phyloP scores from a whole-genome alignment of 495 filamentous ascomycete species.

The Pyrenula massariospora region DNA sequence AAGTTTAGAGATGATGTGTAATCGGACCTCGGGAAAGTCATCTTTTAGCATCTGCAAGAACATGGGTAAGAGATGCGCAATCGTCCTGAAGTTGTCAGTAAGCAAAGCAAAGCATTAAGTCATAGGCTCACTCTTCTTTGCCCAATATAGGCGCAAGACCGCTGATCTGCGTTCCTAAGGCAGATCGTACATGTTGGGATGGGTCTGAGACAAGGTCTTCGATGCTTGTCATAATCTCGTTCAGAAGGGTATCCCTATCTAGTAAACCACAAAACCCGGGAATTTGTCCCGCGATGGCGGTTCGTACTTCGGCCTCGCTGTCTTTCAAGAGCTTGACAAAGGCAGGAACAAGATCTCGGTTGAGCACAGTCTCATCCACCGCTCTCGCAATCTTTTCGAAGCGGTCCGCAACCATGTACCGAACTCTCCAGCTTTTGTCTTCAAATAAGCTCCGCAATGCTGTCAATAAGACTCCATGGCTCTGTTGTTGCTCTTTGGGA shows the following conservation, averaged over 20 bases:
- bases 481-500: conserved; percentile 93
- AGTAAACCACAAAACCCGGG: conserved; percentile 89
- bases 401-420: conserved; percentile 98
- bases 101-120: conserved; percentile 7
- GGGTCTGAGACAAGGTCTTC: conserved; percentile 92
- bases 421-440: conserved; percentile 97
- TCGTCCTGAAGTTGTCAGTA: conserved; percentile 49
- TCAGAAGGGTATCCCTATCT: conserved; percentile 75
- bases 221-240: conserved; percentile 93
- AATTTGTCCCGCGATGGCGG: conserved; percentile 93
- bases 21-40: conserved; percentile 92
- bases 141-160: conserved; percentile 93
- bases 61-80: conserved; percentile 94
- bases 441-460: conserved; percentile 88
- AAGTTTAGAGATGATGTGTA: conserved; percentile 97
- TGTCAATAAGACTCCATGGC: conserved; percentile 83
- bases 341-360: conserved; percentile 84
- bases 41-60: conserved; percentile 99
- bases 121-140: conserved; percentile 76
- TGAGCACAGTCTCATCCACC: conserved; percentile 92
- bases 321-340: conserved; percentile 98
- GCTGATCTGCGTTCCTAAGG: conserved; percentile 92
- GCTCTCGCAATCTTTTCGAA: conserved; percentile 99
- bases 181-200: conserved; percentile 92
- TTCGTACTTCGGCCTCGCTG: conserved; percentile 92